phyloP scores from a whole-genome alignment of 345 rosid genomes.

The Laguncularia racemosa region DNA sequence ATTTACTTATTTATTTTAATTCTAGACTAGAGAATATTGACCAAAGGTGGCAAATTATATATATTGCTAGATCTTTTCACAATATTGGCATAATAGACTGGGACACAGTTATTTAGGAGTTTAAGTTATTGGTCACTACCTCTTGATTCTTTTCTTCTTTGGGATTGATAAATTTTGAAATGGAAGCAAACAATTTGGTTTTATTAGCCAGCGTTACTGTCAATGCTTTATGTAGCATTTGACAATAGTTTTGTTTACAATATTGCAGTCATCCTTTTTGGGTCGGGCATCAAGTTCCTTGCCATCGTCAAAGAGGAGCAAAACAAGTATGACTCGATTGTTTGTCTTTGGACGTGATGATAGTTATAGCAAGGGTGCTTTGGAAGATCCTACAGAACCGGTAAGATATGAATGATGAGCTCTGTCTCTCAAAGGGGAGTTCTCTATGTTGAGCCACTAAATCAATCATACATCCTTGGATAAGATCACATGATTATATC shows the following conservation, averaged over 20 bases:
- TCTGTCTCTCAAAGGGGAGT: constrained; percentile 1
- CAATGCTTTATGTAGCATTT: constrained; percentile 2
- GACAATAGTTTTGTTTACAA: background rate
- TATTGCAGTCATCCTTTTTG: constrained; percentile 79
- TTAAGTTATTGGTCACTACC: too few species aligned
- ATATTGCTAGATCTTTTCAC: too few species aligned
- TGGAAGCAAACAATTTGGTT: background rate
- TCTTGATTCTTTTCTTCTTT: too few species aligned
- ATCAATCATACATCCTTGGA: background rate
- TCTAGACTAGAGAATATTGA: background rate
- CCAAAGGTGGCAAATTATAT: background rate
- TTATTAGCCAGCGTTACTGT: background rate
- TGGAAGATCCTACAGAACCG: constrained; percentile 50
- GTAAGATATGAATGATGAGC: constrained; percentile 26
- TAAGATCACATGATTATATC: background rate
- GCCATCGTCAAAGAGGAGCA: constrained; percentile 51
- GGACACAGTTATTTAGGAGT: too few species aligned
- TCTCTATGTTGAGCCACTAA: background rate
- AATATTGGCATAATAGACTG: too few species aligned
- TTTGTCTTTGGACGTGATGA: constrained; percentile 83
- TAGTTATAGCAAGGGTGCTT: constrained; percentile 45
- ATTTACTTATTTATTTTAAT: background rate
- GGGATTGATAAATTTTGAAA: background rate
- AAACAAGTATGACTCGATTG: constrained; percentile 46
- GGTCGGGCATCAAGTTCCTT: constrained; percentile 45